Evolutionary conservation across 495 filamentous ascomycete genomes (phyloP).

Genomic region (Terfezia claveryi): DNA sequence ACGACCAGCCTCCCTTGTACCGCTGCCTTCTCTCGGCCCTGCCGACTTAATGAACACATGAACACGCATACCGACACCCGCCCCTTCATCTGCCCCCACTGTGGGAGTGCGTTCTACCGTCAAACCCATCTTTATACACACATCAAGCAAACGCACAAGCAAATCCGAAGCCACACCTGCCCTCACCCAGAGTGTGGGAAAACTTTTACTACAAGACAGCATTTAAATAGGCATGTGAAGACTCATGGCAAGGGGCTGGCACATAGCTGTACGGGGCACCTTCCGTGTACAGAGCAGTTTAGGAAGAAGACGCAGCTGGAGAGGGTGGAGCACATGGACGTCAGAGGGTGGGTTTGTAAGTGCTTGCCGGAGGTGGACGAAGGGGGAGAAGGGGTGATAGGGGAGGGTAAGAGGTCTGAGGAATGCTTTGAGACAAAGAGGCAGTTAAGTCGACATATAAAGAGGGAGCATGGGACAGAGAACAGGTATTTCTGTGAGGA

Average conservation of each 20-base stretch:
- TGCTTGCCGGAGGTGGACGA: constrained; percentile 5
- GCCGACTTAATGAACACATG: constrained; percentile 64
- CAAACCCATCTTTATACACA: constrained; percentile 17
- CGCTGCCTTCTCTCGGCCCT: constrained; percentile 41
- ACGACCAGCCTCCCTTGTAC: too few relatives aligned
- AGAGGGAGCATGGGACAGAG: constrained; percentile 39
- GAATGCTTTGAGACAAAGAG: constrained; percentile 48
- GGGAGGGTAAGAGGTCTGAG: constrained; percentile 26
- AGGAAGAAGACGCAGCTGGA: constrained; percentile 74
- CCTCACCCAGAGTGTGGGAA: constrained; percentile 14
- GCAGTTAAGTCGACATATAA: constrained; percentile 47
- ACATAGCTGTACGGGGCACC: constrained; percentile 34
- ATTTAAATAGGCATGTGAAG: constrained; percentile 21
- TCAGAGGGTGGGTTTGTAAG: constrained; percentile 44
- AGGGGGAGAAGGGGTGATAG: constrained; percentile 23
- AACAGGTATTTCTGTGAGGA: constrained; percentile 34
- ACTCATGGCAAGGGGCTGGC: constrained; percentile 20
- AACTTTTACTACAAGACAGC: constrained; percentile 15
- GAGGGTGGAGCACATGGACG: constrained; percentile 42
- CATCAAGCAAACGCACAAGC: constrained; percentile 13
- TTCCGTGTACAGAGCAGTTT: constrained; percentile 47
- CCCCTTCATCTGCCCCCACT: constrained; percentile 49
- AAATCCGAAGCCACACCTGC: constrained; percentile 10
- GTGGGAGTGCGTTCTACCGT: constrained; percentile 51
- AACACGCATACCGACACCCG: constrained; percentile 52